Evolutionary conservation across 2,329 filamentous ascomycete genomes (phyloP), one percentile per base, ranked within the genome.

Genomic region (Fusarium continuum): DNA sequence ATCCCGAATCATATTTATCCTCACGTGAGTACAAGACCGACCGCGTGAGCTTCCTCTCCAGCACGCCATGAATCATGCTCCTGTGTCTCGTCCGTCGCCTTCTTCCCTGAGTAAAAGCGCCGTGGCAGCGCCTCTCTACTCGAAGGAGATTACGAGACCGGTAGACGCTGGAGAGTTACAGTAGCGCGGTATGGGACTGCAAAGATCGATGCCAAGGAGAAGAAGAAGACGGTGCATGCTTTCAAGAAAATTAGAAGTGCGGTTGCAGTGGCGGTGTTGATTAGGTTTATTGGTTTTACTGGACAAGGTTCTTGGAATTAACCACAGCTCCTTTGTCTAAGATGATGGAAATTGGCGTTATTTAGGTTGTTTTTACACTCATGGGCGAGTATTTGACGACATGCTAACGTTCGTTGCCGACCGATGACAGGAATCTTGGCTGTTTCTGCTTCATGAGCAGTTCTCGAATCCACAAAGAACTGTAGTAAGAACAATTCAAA

Each of bases 71-170:
- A 4, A 35, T 70, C 6, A 59, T 68, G 59, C 22, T 61, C 6
- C 46, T 70, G 8, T 64, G 64, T 16, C 26, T 66, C n/a, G n/a
- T 17, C 8, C 67, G 2, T n/a, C n/a, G 65, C 54, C 6, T 69
- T 70, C 2, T 48, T 70, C 0, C 67, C 68, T 3, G 25, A 68
- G 5, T 62, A 62, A 35, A 68, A 63, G 16, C 64, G 69, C 8
- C 70, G 68, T 16, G 68, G 68, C 0, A 62, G 69, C 4, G 66
- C 68, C 1, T 71, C 63, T 16, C 69, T 68, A 0, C n/a, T 67
- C 2, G 61, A 69, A 41, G 64, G 69, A 6, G 34, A 68, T 20
- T 69, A 70, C 8, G 64, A 69, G 25, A 54, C 60, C 0, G 59
- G 59, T 0, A 29, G 61, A 3, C 68, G 56, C 26, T 70, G 68